These are phyloP conservation scores for Guyanaporus albipodus DNA, from an alignment of 768 basidiomycete species.

Conservation along the genomic window DNA sequence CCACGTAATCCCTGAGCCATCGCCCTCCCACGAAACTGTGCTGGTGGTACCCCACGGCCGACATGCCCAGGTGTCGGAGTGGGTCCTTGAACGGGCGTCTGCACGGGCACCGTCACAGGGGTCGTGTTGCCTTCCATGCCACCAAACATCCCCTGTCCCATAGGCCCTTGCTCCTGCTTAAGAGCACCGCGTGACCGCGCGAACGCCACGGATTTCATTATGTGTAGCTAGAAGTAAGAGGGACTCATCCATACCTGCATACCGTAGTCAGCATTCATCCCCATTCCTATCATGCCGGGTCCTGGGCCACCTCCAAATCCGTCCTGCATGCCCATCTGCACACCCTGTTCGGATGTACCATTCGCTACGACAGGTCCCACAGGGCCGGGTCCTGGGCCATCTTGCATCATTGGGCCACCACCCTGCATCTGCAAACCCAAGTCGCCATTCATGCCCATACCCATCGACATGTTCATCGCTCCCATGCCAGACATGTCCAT, in stretches of 20 bases:
- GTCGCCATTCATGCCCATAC: constrained; percentile 63
- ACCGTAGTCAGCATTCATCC: constrained; percentile 62
- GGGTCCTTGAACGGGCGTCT: constrained; percentile 30
- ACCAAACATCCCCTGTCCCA: constrained; percentile 68
- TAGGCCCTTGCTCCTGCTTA: constrained; percentile 53
- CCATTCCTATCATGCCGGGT: constrained; percentile 66
- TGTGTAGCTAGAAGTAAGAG: constrained; percentile 31
- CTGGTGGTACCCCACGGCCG: constrained; percentile 35
- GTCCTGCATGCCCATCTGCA: constrained; percentile 41
- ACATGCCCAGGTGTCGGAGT: constrained; percentile 30
- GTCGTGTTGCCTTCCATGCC: constrained; percentile 54
- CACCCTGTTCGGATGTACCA: constrained; percentile 37
- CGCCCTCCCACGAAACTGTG: constrained; percentile 41
- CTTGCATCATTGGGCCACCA: constrained; percentile 56
- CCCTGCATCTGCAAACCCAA: constrained; percentile 53
- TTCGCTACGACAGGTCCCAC: constrained; percentile 35
- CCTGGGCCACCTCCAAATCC: constrained; percentile 40
- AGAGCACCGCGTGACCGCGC: constrained; percentile 22
- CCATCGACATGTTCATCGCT: constrained; percentile 48
- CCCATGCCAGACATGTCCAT: constrained; percentile 76
- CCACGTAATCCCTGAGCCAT: constrained; percentile 43
- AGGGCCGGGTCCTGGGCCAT: constrained; percentile 33
- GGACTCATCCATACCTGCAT: constrained; percentile 60
- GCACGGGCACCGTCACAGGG: constrained; percentile 42
- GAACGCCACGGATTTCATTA: constrained; percentile 36